Evolutionary conservation across 2,329 filamentous ascomycete species (phyloP), one percentile per base, ranked within the genome.

Genomic region (Xylaria sp.): DNA sequence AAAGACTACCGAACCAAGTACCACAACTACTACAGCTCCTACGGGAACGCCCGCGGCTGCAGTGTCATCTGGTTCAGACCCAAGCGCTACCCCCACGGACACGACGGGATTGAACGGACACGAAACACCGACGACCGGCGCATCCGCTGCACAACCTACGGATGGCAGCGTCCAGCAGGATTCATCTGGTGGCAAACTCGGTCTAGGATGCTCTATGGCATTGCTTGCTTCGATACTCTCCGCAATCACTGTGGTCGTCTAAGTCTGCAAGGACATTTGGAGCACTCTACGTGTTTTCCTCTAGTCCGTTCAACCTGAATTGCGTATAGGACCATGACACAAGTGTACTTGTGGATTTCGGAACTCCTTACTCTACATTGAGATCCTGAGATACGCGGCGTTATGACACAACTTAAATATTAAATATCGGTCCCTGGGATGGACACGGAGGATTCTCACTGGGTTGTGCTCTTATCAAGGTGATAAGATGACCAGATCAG

Each of bases 81-180:
- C 53, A 11, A 65, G 60, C 31, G 65, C 72, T 17, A 58, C 66
- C 13, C 29, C 62, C 15, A 51, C 68, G 10, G 49, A 69, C 9
- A 53, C 65, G 17, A 57, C 72, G 29, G 81, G 80, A 2, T 71
- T 81, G 22, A 76, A 76, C 62, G 79, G 80, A 33, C 77, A 81
- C 60, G 77, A 79, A 63, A 78, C 79, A 15, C 69, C 77, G 5
- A 70, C 74, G 25, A 73, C 73, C 25, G 71, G n/a, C 59, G 10
- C 39, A 5, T 39, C 66, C 11, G 20, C 55, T 10, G 62, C 45
- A 31, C 70, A 38, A 67, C 74, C 25, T 68, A 71, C 72, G 44
- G 58, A 72, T 17, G 53, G 68, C 29, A 60, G 69, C 5, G 65
- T 74, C 13, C 61, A 73, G 5, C 55, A 71, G 1, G 71, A 76